Evolutionary conservation across 768 basidiomycete genomes (phyloP), one percentile per base, ranked within the genome.

Genomic region (Auricularia cornea): DNA sequence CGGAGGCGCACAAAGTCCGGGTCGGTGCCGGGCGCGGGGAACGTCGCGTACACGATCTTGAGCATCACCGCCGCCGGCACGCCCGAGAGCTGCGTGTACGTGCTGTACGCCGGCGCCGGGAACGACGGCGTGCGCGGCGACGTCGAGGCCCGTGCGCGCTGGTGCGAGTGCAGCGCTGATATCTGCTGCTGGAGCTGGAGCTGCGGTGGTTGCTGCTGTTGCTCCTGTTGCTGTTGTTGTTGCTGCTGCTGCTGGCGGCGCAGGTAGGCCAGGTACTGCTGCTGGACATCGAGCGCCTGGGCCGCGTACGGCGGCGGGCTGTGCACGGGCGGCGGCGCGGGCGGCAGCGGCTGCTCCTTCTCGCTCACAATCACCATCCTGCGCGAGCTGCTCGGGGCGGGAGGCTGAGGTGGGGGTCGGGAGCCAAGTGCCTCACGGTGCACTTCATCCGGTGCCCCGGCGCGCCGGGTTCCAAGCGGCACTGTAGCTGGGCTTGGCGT

Each of bases 1-100:
- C 89, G 77, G 71, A 88, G 87, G 18, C 78, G 76, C 68, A 84
- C 81, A 2, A 79, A 65, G 54, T 73, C 76, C 31, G 73, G 71
- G 44, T 73, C 69, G 20, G 78, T 76, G 59, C 79, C 70, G 67
- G 72, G 70, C 60, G 77, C 78, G 1, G 87, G 84, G 69, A 92
- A 89, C 2, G 83, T 82, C 66, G 77, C 73, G 70, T 88, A 83
- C 3, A 93, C 82, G 60, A 91, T 81, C 59, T 86, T 81, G 59
- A 92, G 81, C 3, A 92, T 78, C 28, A 92, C 71, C 65, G 90
- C 83, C 0, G 86, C 68, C 0, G 89, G 86, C 0, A 90, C 68
- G 0, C 75, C 74, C 6, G 71, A 69, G 0, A 82, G 63, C 16
- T 57, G 26, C 12, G 54, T 31, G 30, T 28, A 31, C 11, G 28